Base-by-base conservation (phyloP, 176 grass and related monocot genomes). In the Calamus simplicifolius region DNA sequence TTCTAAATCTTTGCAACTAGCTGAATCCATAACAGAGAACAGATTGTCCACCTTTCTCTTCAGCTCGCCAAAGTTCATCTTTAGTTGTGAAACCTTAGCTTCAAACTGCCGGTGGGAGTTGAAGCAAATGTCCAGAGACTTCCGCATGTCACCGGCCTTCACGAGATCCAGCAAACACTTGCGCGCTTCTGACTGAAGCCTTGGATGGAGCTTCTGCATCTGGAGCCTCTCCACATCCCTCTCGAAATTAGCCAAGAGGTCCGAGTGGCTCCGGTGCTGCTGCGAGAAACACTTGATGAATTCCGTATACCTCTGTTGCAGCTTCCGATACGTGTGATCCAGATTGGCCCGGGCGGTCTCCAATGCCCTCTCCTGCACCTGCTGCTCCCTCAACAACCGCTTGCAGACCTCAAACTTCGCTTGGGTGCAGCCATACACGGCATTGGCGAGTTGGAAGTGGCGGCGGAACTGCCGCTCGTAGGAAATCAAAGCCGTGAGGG, bases 311-410 rank as follows among this genome's bases (percentile, higher is more conserved):
- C 88, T 80, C 53, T 83, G 74, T 5, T 80, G 69, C 4, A 85
- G 73, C 74, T 89, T 98, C 67, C 76, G 74, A 43, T 78, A 92
- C 0, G 94, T 85, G 69, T 81, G 72, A 52, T 98, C 88, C 27
- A 98, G 81, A 78, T 87, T 98, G 79, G 79, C 79, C 43, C 76
- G 73, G 13, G 88, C 94, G 4, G 85, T 98, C 49, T 89, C 88
- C 48, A 98, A 76, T 3, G 87, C 94, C 48, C 88, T 77, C 60
- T 88, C 88, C 76, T 98, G 93, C 29, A 98, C 93, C 79, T 88
- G 81, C 59, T 66, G 70, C 76, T 98, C 93, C 52, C 93, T 73
- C 52, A 92, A 50, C 56, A 98, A 51, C 57, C 93, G 73, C 57
- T 70, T 68, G 73, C 88, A 98, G 29, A 85, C 16, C 76, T 92